A percentile compares a stretch with the other conserved stretches of the same genome.
Conservation (phyloP, 2,329 filamentous ascomycete genomes). For the Talaromyces piceae region DNA sequence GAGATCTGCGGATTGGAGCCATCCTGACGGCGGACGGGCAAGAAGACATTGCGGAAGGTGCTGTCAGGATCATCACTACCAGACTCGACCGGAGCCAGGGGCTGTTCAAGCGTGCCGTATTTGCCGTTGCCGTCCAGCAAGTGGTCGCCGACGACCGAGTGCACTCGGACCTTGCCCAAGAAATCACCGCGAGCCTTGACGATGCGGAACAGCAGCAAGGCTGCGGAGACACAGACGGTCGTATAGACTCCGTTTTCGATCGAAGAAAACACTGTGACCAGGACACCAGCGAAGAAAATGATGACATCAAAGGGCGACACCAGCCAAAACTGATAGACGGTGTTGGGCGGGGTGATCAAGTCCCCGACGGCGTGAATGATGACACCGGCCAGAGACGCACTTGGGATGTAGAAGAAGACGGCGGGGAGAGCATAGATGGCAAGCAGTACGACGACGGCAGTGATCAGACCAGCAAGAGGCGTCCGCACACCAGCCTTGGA, state of each 20-base stretch:
- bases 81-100: constrained; percentile 14
- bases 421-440: constrained; percentile 83
- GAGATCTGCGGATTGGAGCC: constrained; percentile 80
- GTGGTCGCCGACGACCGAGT: constrained; percentile 74
- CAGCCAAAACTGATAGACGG: constrained; percentile 90
- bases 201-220: constrained; percentile 73
- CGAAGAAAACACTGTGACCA: constrained; percentile 77
- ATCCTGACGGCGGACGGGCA: constrained; percentile 80
- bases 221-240: constrained; percentile 69
- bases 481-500: constrained; percentile 93
- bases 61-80: constrained; percentile 37
- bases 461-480: constrained; percentile 83
- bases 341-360: constrained; percentile 83
- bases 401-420: constrained; percentile 91
- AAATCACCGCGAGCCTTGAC: constrained; percentile 77
- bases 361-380: constrained; percentile 96
- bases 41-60: constrained; percentile 67
- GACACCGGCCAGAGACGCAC: constrained; percentile 70
- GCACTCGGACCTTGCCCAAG: constrained; percentile 73
- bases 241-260: constrained; percentile 93
- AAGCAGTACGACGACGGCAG: constrained; percentile 73
- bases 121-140: constrained; percentile 57
- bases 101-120: constrained; percentile 48
- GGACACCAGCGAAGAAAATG: constrained; percentile 87
- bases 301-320: constrained; percentile 83